A percentile compares a stretch with the other conserved stretches of the same genome.
Conservation (phyloP, 805 yeast species). For the Phaffomyces opuntiae region DNA sequence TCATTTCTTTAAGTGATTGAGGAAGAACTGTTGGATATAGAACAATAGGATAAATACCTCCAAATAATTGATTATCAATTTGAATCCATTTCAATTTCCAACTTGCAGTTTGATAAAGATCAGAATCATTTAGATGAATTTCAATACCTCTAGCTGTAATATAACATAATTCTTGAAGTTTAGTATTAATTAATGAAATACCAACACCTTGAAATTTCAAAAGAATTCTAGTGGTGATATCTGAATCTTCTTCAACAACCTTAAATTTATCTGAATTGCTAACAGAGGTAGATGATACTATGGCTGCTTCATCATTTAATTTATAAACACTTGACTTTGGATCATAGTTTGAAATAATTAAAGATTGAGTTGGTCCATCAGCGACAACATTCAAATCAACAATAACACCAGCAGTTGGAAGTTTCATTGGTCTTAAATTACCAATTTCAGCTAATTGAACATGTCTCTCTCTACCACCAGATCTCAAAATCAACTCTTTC, state of each 20-base stretch:
- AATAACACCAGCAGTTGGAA: conserved; percentile 47
- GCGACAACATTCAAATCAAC: conserved; percentile 91
- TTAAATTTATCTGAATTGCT: conserved; percentile 43
- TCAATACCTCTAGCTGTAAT: conserved; percentile 79
- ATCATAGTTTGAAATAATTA: conserved; percentile 78
- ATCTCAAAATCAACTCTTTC: conserved; percentile 70
- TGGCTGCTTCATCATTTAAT: conserved; percentile 22
- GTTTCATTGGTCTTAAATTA: conserved; percentile 74
- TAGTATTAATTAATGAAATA: conserved; percentile 68
- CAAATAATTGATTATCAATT: conserved; percentile 84
- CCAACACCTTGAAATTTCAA: conserved; percentile 82
- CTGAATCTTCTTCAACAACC: conserved; percentile 32
- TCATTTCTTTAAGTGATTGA: conserved; percentile 74
- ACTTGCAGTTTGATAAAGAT: conserved; percentile 71
- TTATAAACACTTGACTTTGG: conserved; percentile 73
- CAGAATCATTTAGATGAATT: conserved; percentile 73
- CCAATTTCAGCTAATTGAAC: conserved; percentile 93
- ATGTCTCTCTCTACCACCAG: conserved; percentile 67
- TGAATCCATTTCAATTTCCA: conserved; percentile 91
- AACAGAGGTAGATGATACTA: conserved; percentile 28
- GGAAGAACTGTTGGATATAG: conserved; percentile 88
- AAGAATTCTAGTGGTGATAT: conserved; percentile 34
- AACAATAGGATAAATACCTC: conserved; percentile 82
- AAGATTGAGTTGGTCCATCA: conserved; percentile 90
- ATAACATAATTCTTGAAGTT: conserved; percentile 74